Evolutionary conservation across 1,139 yeast genomes (phyloP).

Genomic region (Pichia sp.): DNA sequence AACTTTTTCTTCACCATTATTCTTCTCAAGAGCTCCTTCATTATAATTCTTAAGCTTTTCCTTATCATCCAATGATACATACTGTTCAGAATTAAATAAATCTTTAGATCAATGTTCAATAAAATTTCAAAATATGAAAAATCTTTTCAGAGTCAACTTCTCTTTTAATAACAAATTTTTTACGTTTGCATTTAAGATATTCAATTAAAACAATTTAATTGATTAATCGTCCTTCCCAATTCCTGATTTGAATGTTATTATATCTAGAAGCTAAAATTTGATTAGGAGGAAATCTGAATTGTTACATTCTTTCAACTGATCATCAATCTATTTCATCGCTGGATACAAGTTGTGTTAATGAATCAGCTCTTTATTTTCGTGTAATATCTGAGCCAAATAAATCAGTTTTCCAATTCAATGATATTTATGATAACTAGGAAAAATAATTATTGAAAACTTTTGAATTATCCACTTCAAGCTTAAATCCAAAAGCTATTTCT

Average conservation of each 20-base stretch:
- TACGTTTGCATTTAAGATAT: too few relatives aligned
- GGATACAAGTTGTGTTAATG: conserved; percentile 68
- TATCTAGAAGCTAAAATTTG: conserved; percentile 25
- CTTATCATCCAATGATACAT: too few relatives aligned
- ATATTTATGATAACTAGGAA: conserved; percentile 27
- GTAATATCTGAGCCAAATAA: conserved; percentile 51
- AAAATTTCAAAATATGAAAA: too few relatives aligned
- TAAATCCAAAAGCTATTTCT: conserved; percentile 50
- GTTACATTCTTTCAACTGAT: conserved; percentile 36
- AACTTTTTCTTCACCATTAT: neutral
- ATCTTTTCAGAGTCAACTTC: too few relatives aligned
- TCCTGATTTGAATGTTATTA: too few relatives aligned
- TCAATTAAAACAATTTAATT: neutral
- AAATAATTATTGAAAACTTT: conserved; percentile 46
- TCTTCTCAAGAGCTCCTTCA: too few relatives aligned
- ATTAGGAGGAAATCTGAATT: conserved; percentile 60
- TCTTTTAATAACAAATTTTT: conserved; percentile 24
- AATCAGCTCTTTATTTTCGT: conserved; percentile 58
- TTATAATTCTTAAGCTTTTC: too few relatives aligned
- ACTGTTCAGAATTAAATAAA: too few relatives aligned
- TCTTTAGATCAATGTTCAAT: too few relatives aligned
- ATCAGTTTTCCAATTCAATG: conserved; percentile 8
- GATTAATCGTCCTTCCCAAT: conserved; percentile 10
- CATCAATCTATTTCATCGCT: conserved; percentile 36
- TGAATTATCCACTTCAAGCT: conserved; percentile 46